phyloP scores from a whole-genome alignment of 2,329 filamentous ascomycete species.

The Truncatella angustata region DNA sequence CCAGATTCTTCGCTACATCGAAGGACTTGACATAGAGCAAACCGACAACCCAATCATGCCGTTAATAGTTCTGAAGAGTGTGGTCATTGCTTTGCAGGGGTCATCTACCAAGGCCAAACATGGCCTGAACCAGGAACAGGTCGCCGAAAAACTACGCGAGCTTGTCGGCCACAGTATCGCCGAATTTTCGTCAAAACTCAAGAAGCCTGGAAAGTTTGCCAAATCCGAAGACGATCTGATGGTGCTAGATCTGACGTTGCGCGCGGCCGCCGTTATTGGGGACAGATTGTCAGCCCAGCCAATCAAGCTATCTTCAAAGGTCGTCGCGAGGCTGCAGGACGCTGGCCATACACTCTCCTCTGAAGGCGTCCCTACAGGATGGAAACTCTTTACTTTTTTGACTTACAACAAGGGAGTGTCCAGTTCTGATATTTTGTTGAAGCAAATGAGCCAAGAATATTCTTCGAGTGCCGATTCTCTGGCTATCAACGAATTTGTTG shows the following conservation, averaged over 20 bases:
- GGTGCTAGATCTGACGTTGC: constrained; percentile 18
- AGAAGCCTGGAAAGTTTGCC: constrained; percentile 9
- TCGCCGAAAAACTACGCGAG: constrained; percentile 19
- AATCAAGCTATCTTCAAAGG: constrained; percentile 21
- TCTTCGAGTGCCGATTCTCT: constrained; percentile 16
- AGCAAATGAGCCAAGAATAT: constrained; percentile 10
- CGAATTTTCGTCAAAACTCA: constrained; percentile 18
- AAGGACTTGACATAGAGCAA: constrained; percentile 15
- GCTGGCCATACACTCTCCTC: constrained; percentile 18
- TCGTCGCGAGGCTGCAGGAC: constrained; percentile 18
- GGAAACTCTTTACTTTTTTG: constrained; percentile 29
- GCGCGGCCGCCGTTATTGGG: constrained; percentile 20
- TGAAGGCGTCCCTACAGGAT: constrained; percentile 18
- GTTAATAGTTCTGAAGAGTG: constrained; percentile 24
- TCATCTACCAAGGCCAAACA: constrained; percentile 10
- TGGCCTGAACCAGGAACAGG: constrained; percentile 10
- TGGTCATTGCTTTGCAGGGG: constrained; percentile 19
- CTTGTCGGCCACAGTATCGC: constrained; percentile 20
- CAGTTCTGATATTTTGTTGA: constrained; percentile 10
- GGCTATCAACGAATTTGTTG: constrained; percentile 22
- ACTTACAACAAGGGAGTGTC: constrained; percentile 17
- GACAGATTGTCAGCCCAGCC: constrained; percentile 12
- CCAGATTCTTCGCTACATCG: constrained; percentile 20
- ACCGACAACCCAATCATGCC: constrained; percentile 12
- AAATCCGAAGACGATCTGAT: constrained; percentile 16